Evolutionary conservation across 2,329 filamentous ascomycete genomes (phyloP).

Genomic region (Verticillium dahliae): DNA sequence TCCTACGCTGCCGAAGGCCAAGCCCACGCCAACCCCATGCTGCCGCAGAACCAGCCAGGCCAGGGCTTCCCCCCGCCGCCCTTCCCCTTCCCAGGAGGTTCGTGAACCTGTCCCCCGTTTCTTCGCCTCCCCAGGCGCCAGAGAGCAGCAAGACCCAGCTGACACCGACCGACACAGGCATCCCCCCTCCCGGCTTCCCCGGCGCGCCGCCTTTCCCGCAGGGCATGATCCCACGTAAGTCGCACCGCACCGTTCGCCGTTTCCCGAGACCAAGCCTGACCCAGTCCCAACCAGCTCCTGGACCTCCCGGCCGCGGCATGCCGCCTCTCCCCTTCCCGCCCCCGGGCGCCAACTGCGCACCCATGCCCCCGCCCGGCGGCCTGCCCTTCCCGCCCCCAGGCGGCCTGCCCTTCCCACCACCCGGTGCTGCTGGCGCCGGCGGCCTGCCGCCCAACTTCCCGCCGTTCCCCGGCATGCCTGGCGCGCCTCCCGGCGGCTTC

Average conservation of each 20-base stretch:
- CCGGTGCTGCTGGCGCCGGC: slow-evolving; percentile 10
- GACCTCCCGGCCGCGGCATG: slow-evolving; percentile 38
- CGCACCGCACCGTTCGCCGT: slow-evolving; percentile 1
- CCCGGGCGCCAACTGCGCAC: slow-evolving; percentile 27
- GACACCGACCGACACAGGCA: slow-evolving; percentile 28
- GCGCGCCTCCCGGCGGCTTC: slow-evolving; percentile 19
- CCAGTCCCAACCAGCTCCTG: slow-evolving; percentile 32
- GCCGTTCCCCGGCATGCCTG: slow-evolving; percentile 35
- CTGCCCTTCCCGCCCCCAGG: slow-evolving; percentile 35
- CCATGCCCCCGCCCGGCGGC: slow-evolving; percentile 29
- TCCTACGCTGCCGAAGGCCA: slow-evolving; percentile 95
- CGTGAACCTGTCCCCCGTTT: slow-evolving; percentile 17
- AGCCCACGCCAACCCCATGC: slow-evolving; percentile 77
- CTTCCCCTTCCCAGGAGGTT: slow-evolving; percentile 57
- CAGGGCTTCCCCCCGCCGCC: slow-evolving; percentile 43
- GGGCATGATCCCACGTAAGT: slow-evolving; percentile 46
- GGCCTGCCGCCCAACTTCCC: slow-evolving; percentile 43
- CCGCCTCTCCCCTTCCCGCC: slow-evolving; percentile 37
- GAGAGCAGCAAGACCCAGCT: neutral
- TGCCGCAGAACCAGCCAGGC: slow-evolving; percentile 61
- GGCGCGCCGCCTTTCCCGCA: slow-evolving; percentile 35
- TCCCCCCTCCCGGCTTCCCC: slow-evolving; percentile 51
- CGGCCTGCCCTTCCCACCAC: slow-evolving; percentile 18
- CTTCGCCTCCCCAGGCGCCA: slow-evolving; percentile 5
- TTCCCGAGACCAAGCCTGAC: neutral